phyloP scores from a whole-genome alignment of 2,329 filamentous ascomycete species.

The Emmonsiellopsis sp. region DNA sequence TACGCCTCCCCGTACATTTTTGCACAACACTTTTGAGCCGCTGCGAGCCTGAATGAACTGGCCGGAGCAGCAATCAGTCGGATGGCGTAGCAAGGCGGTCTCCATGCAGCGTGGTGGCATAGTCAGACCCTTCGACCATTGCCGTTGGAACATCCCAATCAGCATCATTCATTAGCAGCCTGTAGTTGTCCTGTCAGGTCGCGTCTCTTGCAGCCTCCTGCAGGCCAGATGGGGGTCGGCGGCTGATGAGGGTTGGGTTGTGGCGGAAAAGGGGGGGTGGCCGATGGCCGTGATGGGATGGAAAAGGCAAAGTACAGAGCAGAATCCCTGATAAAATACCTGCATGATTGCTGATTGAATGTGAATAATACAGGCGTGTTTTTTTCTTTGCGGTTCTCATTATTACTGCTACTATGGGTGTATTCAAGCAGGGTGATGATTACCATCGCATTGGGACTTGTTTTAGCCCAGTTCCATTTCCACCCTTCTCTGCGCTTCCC shows the following conservation, averaged over 20 bases:
- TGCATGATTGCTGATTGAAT: constrained; percentile 1
- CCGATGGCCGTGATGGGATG: neutral
- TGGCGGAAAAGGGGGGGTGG: neutral
- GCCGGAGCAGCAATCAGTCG: too few species aligned
- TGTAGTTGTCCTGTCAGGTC: neutral
- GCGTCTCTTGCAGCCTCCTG: neutral
- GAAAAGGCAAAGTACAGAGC: neutral
- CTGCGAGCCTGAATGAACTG: too few species aligned
- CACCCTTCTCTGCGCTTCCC: neutral
- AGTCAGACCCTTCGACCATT: neutral
- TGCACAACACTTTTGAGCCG: too few species aligned
- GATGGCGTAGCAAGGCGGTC: too few species aligned
- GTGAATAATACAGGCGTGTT: neutral
- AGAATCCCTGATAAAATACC: constrained; percentile 1
- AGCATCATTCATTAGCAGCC: neutral
- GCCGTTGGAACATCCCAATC: neutral
- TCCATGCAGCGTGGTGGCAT: neutral
- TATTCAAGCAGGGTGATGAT: neutral
- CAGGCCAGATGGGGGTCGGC: neutral
- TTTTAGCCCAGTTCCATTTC: neutral
- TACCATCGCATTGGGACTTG: constrained; percentile 1
- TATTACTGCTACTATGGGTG: neutral
- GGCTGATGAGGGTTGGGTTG: neutral
- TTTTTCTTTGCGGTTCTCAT: neutral
- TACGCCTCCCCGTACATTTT: too few species aligned